Percentiles rank a stretch among this genome's conserved stretches.
These are phyloP conservation scores for Castanea sativa DNA, from an alignment of 306 rosid genomes.

Conservation along the genomic window DNA sequence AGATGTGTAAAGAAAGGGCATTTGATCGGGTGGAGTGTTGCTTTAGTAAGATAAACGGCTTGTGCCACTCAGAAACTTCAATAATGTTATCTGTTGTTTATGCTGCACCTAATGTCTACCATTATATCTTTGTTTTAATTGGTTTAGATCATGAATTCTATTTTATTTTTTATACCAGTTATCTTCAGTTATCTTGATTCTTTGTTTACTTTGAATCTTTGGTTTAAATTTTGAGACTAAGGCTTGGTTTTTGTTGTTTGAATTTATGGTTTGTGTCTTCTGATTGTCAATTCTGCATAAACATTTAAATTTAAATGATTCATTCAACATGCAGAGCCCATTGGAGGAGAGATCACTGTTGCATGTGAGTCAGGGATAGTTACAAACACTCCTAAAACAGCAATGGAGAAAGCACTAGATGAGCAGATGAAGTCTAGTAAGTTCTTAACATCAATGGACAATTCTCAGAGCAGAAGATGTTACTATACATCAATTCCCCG, in stretches of 20 bases:
- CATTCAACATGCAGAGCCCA: slow-evolving; percentile 57
- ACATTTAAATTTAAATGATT: slow-evolving; percentile 22
- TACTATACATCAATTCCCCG: slow-evolving; percentile 82
- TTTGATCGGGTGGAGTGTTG: background rate
- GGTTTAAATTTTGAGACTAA: background rate
- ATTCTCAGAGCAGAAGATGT: slow-evolving; percentile 61
- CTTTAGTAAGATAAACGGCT: background rate
- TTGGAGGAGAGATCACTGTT: slow-evolving; percentile 87
- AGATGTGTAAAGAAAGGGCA: too few relatives aligned
- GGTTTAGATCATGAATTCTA: background rate
- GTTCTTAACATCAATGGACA: slow-evolving; percentile 48
- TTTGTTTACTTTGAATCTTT: background rate
- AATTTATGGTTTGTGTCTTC: background rate
- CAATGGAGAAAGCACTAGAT: slow-evolving; percentile 59
- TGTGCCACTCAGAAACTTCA: background rate
- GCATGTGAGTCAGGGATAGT: slow-evolving; percentile 49
- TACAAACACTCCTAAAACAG: slow-evolving; percentile 40
- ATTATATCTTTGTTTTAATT: background rate
- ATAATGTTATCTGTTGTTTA: background rate
- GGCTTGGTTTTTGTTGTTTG: background rate
- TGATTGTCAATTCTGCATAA: background rate
- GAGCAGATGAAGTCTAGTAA: slow-evolving; percentile 21
- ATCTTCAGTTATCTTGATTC: too few relatives aligned
- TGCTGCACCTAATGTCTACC: too few relatives aligned
- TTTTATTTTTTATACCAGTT: background rate